Conservation (phyloP, 345 rosid species). For the Mangifera indica region DNA sequence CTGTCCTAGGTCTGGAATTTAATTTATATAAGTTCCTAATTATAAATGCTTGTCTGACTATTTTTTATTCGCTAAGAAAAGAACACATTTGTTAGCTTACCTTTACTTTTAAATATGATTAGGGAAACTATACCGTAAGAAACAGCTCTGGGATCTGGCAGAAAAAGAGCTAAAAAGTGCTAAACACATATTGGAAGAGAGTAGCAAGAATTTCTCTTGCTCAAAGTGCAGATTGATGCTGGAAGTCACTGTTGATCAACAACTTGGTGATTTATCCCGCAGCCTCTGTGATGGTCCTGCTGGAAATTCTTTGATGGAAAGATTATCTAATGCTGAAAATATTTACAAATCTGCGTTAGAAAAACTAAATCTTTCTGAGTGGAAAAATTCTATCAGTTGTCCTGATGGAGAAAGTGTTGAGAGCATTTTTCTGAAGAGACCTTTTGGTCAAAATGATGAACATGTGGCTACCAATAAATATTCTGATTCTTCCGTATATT, state of each 20-base stretch:
- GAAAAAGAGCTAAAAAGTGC: constrained; percentile 67
- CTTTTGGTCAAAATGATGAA: constrained; percentile 17
- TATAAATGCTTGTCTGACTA: not conserved
- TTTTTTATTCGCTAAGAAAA: constrained; percentile 17
- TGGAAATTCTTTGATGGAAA: constrained; percentile 33
- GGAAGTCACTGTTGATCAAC: constrained; percentile 58
- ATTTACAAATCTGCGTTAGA: constrained; percentile 59
- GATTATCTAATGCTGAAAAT: constrained; percentile 54
- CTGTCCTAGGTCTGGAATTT: constrained; percentile 59
- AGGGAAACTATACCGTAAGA: constrained; percentile 75
- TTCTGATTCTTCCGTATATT: constrained; percentile 5
- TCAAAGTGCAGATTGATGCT: constrained; percentile 62
- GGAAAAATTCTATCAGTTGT: constrained; percentile 52
- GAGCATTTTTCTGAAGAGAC: constrained; percentile 19
- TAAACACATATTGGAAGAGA: constrained; percentile 44
- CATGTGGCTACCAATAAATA: constrained; percentile 22
- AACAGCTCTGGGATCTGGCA: constrained; percentile 59
- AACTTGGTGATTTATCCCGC: constrained; percentile 68
- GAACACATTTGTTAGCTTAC: constrained; percentile 14
- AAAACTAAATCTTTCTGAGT: constrained; percentile 52
- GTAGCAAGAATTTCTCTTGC: constrained; percentile 44
- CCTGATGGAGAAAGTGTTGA: constrained; percentile 33
- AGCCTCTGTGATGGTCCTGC: constrained; percentile 30
- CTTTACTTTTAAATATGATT: constrained; percentile 13
- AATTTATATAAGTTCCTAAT: constrained; percentile 1